phyloP scores from a whole-genome alignment of 139 green algal species.

The Picochlorum sp. region DNA sequence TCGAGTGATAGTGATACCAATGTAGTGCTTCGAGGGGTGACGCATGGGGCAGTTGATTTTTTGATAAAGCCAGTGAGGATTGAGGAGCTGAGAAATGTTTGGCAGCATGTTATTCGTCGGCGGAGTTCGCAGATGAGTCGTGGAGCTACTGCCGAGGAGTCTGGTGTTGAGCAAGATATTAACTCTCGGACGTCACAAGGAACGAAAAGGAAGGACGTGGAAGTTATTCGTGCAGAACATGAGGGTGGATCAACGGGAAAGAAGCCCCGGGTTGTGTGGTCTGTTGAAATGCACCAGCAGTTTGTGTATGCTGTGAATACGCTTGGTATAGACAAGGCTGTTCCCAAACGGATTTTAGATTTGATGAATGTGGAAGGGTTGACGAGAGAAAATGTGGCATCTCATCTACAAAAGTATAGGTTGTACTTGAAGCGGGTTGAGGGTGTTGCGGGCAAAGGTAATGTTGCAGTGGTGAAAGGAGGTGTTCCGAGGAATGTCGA shows the following conservation, averaged over 20 bases:
- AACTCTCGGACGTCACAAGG: slow-evolving; percentile 10
- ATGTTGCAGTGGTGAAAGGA: neutral
- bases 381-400: slow-evolving; percentile 93
- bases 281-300: slow-evolving; percentile 89
- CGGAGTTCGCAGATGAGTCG: slow-evolving; percentile 6
- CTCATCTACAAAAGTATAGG: slow-evolving; percentile 91
- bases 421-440: slow-evolving; percentile 82
- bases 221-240: slow-evolving; percentile 17
- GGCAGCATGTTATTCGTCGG: slow-evolving; percentile 91
- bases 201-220: slow-evolving; percentile 17
- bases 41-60: slow-evolving; percentile 92
- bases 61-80: slow-evolving; percentile 95
- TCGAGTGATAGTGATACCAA: slow-evolving; percentile 81
- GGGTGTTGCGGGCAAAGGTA: slow-evolving; percentile 4
- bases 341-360: slow-evolving; percentile 97
- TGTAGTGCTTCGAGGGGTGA: slow-evolving; percentile 87
- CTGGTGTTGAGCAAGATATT: neutral
- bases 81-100: slow-evolving; percentile 92
- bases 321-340: slow-evolving; percentile 91
- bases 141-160: slow-evolving; percentile 9
- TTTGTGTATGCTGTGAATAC: slow-evolving; percentile 92
- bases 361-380: slow-evolving; percentile 90
- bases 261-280: slow-evolving; percentile 91
- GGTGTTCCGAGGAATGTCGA: neutral
- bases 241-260: slow-evolving; percentile 42